A percentile compares a stretch with the other conserved stretches of the same genome.
Conservation (phyloP, 2,329 filamentous ascomycete genomes). For the Verticillium nonalfalfae region DNA sequence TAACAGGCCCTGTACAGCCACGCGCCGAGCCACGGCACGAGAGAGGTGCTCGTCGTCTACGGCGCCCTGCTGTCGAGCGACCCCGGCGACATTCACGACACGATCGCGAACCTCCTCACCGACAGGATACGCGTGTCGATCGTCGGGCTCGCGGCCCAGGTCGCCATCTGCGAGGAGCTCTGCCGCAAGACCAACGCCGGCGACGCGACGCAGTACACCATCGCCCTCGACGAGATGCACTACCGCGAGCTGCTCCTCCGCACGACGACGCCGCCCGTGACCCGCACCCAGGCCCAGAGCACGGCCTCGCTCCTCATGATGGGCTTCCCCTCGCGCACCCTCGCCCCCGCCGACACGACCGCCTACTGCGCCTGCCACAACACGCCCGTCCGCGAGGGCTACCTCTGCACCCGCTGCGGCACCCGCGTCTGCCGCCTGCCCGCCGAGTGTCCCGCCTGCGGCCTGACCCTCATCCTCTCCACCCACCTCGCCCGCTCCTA, state of each 20-base stretch:
- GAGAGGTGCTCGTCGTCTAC: constrained; percentile 88
- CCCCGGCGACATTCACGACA: constrained; percentile 91
- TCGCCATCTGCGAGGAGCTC: constrained; percentile 87
- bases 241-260: constrained; percentile 85
- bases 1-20: constrained; percentile 46
- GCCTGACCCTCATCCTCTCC: constrained; percentile 86
- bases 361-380: constrained; percentile 91
- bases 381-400: constrained; percentile 74
- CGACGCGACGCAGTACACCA: constrained; percentile 68
- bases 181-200: constrained; percentile 82
- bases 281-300: constrained; percentile 55
- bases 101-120: constrained; percentile 68
- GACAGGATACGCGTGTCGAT: constrained; percentile 85
- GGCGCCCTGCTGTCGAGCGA: constrained; percentile 87
- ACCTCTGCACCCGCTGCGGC: constrained; percentile 82
- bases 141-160: constrained; percentile 83
- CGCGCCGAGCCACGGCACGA: constrained; percentile 85
- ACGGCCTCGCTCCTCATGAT: constrained; percentile 79
- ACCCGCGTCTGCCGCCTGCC: constrained; percentile 87
- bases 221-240: constrained; percentile 71
- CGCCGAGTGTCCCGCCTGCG: constrained; percentile 84
- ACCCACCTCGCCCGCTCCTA: constrained; percentile 92
- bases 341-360: constrained; percentile 57
- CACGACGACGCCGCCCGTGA: constrained; percentile 82
- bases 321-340: constrained; percentile 87